phyloP scores from a whole-genome alignment of 2,329 filamentous ascomycete genomes.

The Gaeumannomyces sp. region DNA sequence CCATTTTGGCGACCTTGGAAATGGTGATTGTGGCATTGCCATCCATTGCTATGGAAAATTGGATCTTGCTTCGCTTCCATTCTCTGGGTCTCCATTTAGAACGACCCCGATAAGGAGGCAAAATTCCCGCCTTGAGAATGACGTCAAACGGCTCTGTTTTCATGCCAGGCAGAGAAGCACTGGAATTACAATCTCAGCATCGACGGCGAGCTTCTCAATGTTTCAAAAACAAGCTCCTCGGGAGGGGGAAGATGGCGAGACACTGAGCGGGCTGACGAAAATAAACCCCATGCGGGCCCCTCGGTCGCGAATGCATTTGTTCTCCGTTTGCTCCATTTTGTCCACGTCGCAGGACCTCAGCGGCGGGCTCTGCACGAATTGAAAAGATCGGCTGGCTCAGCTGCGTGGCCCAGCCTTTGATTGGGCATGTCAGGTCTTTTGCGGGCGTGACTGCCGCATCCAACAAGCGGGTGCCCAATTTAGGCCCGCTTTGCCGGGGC shows the following conservation, averaged over 20 bases:
- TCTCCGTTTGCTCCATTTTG: background rate
- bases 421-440: background rate
- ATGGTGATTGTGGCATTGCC: too few relatives aligned
- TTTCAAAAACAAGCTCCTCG: background rate
- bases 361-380: background rate
- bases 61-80: too few relatives aligned
- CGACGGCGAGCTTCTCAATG: too few relatives aligned
- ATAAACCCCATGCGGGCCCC: background rate
- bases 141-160: background rate
- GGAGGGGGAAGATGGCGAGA: background rate
- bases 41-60: too few relatives aligned
- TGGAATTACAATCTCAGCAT: background rate
- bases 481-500: slow-evolving; percentile 5
- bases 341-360: background rate
- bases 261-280: background rate
- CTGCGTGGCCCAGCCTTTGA: background rate
- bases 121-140: background rate
- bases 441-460: too few relatives aligned
- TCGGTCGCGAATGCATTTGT: background rate
- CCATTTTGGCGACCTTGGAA: too few relatives aligned
- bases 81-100: too few relatives aligned
- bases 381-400: background rate
- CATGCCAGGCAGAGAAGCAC: background rate
- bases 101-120: too few relatives aligned
- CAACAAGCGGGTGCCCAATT: background rate